phyloP scores from a whole-genome alignment of 768 basidiomycete genomes.

The Leucosporidium creatinivorum region DNA sequence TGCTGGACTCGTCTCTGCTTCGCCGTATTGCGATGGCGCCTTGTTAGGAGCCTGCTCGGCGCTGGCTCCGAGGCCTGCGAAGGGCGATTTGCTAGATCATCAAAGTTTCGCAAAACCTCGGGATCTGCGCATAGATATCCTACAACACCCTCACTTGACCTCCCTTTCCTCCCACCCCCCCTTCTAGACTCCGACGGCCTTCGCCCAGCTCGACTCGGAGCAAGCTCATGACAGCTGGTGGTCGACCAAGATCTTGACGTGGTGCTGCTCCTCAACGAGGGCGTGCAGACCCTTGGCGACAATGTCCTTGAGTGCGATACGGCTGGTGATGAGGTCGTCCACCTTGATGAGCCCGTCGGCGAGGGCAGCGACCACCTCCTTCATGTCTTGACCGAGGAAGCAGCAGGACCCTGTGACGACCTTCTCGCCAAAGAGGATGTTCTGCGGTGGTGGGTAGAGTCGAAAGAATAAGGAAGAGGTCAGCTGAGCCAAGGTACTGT shows the following conservation, averaged over 20 bases:
- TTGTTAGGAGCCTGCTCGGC: no score
- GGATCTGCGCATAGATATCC: no score
- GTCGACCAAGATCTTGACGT: slow-evolving; percentile 46
- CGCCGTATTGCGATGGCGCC: no score
- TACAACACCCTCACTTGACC: no score
- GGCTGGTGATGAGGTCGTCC: slow-evolving; percentile 47
- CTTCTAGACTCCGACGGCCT: no score
- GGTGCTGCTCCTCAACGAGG: slow-evolving; percentile 46
- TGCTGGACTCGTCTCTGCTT: no score
- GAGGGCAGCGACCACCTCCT: slow-evolving; percentile 46
- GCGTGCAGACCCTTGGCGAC: slow-evolving; percentile 47
- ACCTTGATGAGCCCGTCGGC: slow-evolving; percentile 45
- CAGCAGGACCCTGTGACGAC: slow-evolving; percentile 45
- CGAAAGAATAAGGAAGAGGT: background rate
- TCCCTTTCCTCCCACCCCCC: no score
- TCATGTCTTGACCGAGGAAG: slow-evolving; percentile 44
- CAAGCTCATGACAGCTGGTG: background rate
- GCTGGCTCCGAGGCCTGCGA: no score
- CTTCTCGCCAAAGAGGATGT: slow-evolving; percentile 46
- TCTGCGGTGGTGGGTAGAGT: slow-evolving; percentile 26
- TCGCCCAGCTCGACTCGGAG: no score
- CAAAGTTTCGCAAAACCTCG: no score
- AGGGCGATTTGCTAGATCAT: no score
- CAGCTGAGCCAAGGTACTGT: no score
- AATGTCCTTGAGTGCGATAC: slow-evolving; percentile 46